These are phyloP conservation scores for Rhizophora apiculata DNA, from an alignment of 345 rosid genomes.

Conservation along the genomic window DNA sequence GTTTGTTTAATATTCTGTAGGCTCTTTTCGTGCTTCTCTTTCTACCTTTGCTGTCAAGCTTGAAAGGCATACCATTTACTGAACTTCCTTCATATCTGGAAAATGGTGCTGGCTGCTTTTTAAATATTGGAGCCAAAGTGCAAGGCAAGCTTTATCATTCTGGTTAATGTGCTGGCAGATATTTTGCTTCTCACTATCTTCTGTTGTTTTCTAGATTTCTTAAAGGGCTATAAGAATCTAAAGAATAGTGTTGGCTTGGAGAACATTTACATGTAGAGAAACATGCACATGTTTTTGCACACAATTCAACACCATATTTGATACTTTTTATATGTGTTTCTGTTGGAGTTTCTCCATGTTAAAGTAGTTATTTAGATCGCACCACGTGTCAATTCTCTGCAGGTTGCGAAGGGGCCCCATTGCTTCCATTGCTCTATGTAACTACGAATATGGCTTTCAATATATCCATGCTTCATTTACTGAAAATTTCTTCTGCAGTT, in stretches of 20 bases:
- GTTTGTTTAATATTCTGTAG: slow-evolving; percentile 34
- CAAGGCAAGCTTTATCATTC: slow-evolving; percentile 45
- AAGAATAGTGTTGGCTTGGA: no score
- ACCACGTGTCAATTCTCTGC: slow-evolving; percentile 4
- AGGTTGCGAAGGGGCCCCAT: slow-evolving; percentile 76
- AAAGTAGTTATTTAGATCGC: neutral
- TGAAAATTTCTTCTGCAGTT: slow-evolving; percentile 71
- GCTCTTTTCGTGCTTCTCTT: slow-evolving; percentile 79
- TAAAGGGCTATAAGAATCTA: no score
- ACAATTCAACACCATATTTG: no score
- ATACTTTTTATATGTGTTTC: no score
- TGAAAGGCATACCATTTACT: slow-evolving; percentile 73
- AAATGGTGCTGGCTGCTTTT: slow-evolving; percentile 81
- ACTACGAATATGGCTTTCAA: slow-evolving; percentile 69
- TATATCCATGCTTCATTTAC: slow-evolving; percentile 63
- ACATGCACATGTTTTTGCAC: no score
- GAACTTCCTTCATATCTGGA: slow-evolving; percentile 63
- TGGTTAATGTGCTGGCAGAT: neutral
- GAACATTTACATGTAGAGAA: no score
- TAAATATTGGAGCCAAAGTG: slow-evolving; percentile 50
- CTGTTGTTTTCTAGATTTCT: no score
- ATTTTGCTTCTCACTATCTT: no score
- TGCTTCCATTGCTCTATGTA: slow-evolving; percentile 72
- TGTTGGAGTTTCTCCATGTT: neutral
- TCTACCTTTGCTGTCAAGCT: slow-evolving; percentile 70